phyloP scores from a whole-genome alignment of 148 eudicot species.

The Fagopyrum esculentum region DNA sequence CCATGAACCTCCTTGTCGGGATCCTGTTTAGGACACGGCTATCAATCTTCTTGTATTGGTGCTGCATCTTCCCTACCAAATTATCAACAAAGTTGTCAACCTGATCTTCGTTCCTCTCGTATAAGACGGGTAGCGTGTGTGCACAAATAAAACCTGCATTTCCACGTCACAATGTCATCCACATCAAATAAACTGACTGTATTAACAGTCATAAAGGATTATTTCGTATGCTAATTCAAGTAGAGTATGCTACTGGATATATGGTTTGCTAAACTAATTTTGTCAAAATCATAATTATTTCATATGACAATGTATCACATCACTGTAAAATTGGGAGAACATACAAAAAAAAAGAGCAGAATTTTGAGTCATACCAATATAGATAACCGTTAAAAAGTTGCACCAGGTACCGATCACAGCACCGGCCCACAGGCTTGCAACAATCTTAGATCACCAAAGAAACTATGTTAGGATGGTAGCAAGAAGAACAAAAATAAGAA shows the following conservation, averaged over 20 bases:
- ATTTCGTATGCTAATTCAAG: neutral
- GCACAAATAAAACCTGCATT: conserved; percentile 66
- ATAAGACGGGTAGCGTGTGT: conserved; percentile 68
- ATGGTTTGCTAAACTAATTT: neutral
- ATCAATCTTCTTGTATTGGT: conserved; percentile 57
- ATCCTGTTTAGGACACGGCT: conserved; percentile 42
- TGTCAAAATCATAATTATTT: neutral
- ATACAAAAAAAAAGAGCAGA: neutral
- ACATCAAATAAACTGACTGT: neutral
- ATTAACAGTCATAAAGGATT: too few species aligned
- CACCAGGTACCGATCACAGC: conserved; percentile 81
- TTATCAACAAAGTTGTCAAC: conserved; percentile 53
- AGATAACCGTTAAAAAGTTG: conserved; percentile 75
- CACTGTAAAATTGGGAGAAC: neutral
- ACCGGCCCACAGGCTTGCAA: conserved; percentile 52
- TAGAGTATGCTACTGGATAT: neutral
- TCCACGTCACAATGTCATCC: neutral
- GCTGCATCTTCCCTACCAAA: conserved; percentile 37
- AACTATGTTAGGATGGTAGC: neutral
- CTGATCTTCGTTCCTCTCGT: conserved; percentile 64
- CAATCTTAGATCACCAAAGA: conserved; percentile 32
- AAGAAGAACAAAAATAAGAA: neutral
- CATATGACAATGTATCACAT: neutral
- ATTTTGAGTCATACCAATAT: conserved; percentile 47
- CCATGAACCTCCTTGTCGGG: conserved; percentile 35